A percentile compares a stretch with the other conserved stretches of the same genome.
phyloP scores from a whole-genome alignment of 2,329 filamentous ascomycete species.

The Dactylellina sp. region DNA sequence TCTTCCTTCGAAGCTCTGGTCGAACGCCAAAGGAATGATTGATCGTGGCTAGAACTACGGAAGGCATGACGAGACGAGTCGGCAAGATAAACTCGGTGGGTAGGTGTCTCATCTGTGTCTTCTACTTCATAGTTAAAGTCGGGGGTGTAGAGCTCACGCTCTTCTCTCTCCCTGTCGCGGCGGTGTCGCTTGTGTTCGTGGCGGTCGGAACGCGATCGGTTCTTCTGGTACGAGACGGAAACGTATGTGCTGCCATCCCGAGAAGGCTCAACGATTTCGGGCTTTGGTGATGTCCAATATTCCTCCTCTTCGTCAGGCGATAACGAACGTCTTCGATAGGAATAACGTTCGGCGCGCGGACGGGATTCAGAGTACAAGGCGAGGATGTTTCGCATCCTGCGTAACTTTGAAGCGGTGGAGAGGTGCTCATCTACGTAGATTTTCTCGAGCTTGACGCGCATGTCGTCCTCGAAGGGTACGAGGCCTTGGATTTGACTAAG shows the following conservation, averaged over 20 bases:
- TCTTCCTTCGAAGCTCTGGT: conserved; percentile 29
- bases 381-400: conserved; percentile 50
- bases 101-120: conserved; percentile 34
- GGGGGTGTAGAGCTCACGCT: conserved; percentile 19
- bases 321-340: conserved; percentile 43
- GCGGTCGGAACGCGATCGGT: conserved; percentile 45
- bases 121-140: conserved; percentile 49
- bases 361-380: conserved; percentile 36
- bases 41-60: conserved; percentile 54
- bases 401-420: conserved; percentile 43
- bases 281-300: conserved; percentile 33
- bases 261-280: conserved; percentile 44
- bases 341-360: conserved; percentile 45
- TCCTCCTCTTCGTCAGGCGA: conserved; percentile 50
- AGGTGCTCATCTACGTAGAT: conserved; percentile 54
- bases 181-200: conserved; percentile 52
- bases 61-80: conserved; percentile 49
- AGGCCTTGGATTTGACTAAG: conserved; percentile 52
- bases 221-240: conserved; percentile 43
- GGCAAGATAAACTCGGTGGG: conserved; percentile 34
- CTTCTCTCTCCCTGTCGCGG: conserved; percentile 33
- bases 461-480: conserved; percentile 42
- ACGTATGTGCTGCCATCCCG: conserved; percentile 32
- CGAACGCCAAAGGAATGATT: conserved; percentile 54
- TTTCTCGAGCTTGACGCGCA: conserved; percentile 53